Base-by-base conservation (phyloP, 805 yeast species). In the Starmera dryadoides region DNA sequence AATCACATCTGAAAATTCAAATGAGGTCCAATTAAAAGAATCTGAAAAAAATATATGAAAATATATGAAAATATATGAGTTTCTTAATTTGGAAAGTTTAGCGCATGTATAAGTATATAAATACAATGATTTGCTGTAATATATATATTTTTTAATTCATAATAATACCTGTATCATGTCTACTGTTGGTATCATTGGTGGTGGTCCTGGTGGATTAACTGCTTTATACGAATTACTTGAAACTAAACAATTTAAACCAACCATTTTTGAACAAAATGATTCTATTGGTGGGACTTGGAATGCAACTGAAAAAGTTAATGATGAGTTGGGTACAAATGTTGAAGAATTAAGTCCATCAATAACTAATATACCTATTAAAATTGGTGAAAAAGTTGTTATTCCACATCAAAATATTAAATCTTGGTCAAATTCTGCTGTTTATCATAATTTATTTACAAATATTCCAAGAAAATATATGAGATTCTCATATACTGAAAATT, bases 221-320 rank as follows among this genome's bases (percentile, higher is more conserved):
- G 36, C 64, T 1, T 28, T 56, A 6, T 53, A 61, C 41, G 67
- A 63, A 34, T 38, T 63, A 4, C 41, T 60, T 2, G 49, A 62
- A 34, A 47, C 60, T 6, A 35, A 45, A 30, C 51, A 52, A 33
- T 65, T 64, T 3, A 38, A 48, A 1, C 50, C 66, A 1, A 46
- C 63, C 1, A 46, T 58, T 1, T 68, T 68, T 45, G 75, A 69
- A 43, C 70, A 65, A 33, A 64, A 63, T 33, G 37, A 45, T 7
- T 39, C 39, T 18, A 58, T 68, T 25, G 75, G 74, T 16, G 75
- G 74, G 11, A 61, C 64, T n/a, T 69, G 73, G 73, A 48, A 52
- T 25, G 50, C 63, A 2, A 43, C 42, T 12, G 23, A 48, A 15
- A 45, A 44, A 17, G 25, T 36, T 9, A 44, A 52, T 4, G 57